phyloP scores from a whole-genome alignment of 257 asterid species.

The Solanum chiquidenum region DNA sequence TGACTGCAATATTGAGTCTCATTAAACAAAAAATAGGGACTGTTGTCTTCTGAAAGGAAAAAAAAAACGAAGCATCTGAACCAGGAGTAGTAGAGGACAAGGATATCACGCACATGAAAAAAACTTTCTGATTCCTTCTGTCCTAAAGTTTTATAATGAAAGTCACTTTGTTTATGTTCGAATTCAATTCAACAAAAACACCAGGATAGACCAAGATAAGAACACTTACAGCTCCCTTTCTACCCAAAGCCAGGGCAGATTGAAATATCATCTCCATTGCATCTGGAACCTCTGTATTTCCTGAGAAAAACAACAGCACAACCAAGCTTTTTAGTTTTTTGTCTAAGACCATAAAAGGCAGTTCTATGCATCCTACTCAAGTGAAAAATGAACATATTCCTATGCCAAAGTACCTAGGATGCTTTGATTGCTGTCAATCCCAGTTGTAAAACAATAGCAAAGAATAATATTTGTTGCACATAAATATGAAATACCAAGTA shows the following conservation, averaged over 20 bases:
- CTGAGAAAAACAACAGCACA: conserved; percentile 24
- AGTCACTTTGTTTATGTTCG: neutral
- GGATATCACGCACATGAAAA: neutral
- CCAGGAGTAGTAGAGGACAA: neutral
- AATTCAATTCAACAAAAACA: neutral
- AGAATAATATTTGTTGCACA: neutral
- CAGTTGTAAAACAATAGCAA: neutral
- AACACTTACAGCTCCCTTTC: conserved; percentile 71
- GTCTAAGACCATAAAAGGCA: neutral
- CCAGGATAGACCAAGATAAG: neutral
- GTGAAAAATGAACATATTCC: neutral
- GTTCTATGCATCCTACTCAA: neutral
- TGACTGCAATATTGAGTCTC: neutral
- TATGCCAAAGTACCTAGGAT: neutral
- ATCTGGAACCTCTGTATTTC: conserved; percentile 75
- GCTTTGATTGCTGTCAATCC: neutral
- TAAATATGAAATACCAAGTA: neutral
- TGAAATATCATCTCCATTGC: conserved; percentile 85
- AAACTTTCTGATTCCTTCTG: neutral
- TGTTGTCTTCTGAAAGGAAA: neutral
- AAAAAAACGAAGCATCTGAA: neutral
- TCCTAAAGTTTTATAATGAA: neutral
- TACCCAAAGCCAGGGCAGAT: conserved; percentile 67
- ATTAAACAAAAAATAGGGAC: neutral
- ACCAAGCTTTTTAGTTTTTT: neutral